Evolutionary conservation across 2,329 filamentous ascomycete genomes (phyloP).

Genomic region (Venturia pyrina): DNA sequence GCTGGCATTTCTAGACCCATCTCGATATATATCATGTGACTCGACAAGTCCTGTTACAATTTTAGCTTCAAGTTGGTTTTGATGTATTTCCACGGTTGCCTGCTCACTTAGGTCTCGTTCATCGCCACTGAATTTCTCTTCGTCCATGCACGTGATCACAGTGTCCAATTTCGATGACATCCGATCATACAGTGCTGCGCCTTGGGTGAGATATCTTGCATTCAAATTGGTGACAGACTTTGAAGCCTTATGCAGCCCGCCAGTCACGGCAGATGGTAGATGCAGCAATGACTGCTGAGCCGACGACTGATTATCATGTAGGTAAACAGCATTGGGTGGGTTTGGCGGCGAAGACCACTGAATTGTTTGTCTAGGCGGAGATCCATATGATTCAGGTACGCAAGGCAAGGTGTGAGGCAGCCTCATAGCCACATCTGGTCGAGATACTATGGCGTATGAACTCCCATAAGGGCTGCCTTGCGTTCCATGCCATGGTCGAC

Average conservation of each 20-base stretch:
- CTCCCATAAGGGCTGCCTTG: neutral
- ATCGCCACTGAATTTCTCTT: slow-evolving; percentile 43
- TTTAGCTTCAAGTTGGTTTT: neutral
- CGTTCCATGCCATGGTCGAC: neutral
- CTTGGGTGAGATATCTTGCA: slow-evolving; percentile 26
- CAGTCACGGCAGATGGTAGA: slow-evolving; percentile 2
- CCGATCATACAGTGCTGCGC: slow-evolving; percentile 43
- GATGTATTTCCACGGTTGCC: slow-evolving; percentile 27
- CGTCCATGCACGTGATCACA: slow-evolving; percentile 63
- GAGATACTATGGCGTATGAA: neutral
- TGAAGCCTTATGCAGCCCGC: slow-evolving; percentile 5
- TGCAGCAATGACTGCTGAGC: slow-evolving; percentile 7
- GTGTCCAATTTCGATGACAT: slow-evolving; percentile 55
- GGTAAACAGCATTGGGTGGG: neutral
- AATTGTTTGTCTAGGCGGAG: neutral
- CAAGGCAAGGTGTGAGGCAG: neutral
- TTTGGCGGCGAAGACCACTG: neutral
- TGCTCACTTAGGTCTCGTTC: slow-evolving; percentile 41
- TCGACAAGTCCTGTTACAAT: neutral
- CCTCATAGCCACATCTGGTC: neutral
- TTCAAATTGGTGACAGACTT: slow-evolving; percentile 11
- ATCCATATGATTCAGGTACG: neutral
- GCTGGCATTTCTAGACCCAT: neutral
- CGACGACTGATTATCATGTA: neutral
- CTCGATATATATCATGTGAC: neutral